These are phyloP conservation scores for Exobasidium cylindrosporum DNA, from an alignment of 1,284 basidiomycete genomes.

Conservation along the genomic window DNA sequence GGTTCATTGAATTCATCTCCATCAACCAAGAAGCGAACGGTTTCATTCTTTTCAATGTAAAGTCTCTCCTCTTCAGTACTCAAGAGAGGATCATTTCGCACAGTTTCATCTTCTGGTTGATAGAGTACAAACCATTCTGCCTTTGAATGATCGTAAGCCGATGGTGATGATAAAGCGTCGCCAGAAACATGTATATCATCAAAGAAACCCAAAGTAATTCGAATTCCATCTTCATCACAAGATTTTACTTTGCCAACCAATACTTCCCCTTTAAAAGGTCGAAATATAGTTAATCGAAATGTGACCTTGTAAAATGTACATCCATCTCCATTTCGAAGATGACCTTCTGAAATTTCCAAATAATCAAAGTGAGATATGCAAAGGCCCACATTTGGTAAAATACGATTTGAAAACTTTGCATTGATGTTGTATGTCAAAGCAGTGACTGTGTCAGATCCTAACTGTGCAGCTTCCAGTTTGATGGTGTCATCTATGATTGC, in stretches of 20 bases:
- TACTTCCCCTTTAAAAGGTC: slow-evolving; percentile 86
- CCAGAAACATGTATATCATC: slow-evolving; percentile 81
- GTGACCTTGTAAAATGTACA: slow-evolving; percentile 92
- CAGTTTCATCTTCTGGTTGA: slow-evolving; percentile 42
- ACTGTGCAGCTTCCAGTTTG: neutral
- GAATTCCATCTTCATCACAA: slow-evolving; percentile 74
- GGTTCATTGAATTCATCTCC: slow-evolving; percentile 84
- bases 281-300: slow-evolving; percentile 84
- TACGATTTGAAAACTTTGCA: slow-evolving; percentile 13
- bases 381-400: slow-evolving; percentile 13
- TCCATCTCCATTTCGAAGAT: slow-evolving; percentile 89
- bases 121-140: slow-evolving; percentile 57
- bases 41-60: slow-evolving; percentile 79
- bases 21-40: slow-evolving; percentile 83
- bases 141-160: slow-evolving; percentile 61
- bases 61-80: slow-evolving; percentile 64
- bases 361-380: slow-evolving; percentile 15
- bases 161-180: slow-evolving; percentile 68
- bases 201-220: slow-evolving; percentile 88
- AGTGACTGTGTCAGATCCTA: neutral
- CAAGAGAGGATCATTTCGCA: slow-evolving; percentile 28
- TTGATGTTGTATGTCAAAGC: slow-evolving; percentile 11
- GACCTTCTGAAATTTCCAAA: slow-evolving; percentile 57
- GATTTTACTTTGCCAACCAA: slow-evolving; percentile 82
- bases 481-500: slow-evolving; percentile 2